Base-by-base conservation (phyloP, 768 basidiomycete species). In the Hygrophorus russula region DNA sequence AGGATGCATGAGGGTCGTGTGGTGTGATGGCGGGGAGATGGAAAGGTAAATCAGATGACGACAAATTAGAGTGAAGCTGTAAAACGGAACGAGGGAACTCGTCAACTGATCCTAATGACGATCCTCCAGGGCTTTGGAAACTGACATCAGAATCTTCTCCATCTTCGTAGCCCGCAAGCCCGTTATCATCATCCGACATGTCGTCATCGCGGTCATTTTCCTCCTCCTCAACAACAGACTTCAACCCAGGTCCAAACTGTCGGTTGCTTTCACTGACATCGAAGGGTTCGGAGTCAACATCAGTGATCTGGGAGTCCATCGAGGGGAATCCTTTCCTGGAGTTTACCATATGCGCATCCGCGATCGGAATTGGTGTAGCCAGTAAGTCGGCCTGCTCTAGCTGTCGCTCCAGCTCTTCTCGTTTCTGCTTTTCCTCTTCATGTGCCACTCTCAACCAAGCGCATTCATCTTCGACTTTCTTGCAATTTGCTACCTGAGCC, bases 151-250 rank as follows among this genome's bases (percentile, higher is more conserved):
- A 69, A 41, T 78, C 78, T 2, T 72, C 76, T 44, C 81, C 82
- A 43, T 83, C 82, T 55, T 85, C 83, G 45, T 84, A 86, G 20
- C 77, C 69, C 34, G 67, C 73, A 28, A 84, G 61, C 15, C 66
- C 78, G 48, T 78, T 67, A 12, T 80, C 75, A 30, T 72, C 72
- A 31, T 76, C 76, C 4, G 63, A 67, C 42, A 62, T 57, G 29
- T 60, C 56, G 12, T 56, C 54, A 29, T 65, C 59, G 12, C 67
- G 64, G 37, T 63, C 62, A 24, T 24, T 24, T 11, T 62, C 66
- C 39, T 70, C 68, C 35, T 75, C 82, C 52, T 83, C 82, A 15
- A 60, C 62, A 10, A 82, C 78, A 15, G 68, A 64, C 53, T 78
- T 76, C 51, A 80, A 63, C 15, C 63, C 63, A 59, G 57, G 34